Evolutionary conservation across 1,284 basidiomycete genomes (phyloP), one percentile per base, ranked within the genome.

Genomic region (Pascua guehoae): DNA sequence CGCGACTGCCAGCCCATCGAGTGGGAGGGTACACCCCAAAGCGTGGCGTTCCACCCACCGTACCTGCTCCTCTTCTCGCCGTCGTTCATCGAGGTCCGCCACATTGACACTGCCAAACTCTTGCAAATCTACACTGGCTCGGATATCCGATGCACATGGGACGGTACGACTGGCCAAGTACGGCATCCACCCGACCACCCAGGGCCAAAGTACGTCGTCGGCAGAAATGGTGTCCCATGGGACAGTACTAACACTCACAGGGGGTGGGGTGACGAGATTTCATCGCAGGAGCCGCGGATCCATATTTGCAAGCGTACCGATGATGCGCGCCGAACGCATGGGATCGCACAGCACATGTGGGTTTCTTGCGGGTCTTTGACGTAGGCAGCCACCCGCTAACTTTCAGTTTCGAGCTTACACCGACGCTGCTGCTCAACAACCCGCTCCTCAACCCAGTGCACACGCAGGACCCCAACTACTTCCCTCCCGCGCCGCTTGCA

Each of bases 21-120:
- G 73, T 98, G 94, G 92, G 94, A 98, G 77, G 92, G 92, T 12
- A 88, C 85, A 2, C 89, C 89, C 1, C 88, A 91, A 68, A 86
- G 85, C 44, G 89, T 92, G 36, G 90, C 90, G 0, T 87, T 89
- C 78, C 90, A 93, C 67, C 85, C 88, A 49, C 91, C 91, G 0
- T 94, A 93, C 67, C 82, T 98, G 51, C 82, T 97, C 16, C 86
- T 95, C 40, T 92, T 97, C 76, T 91, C 95, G 72, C 81, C 85
- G 15, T 86, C 89, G 37, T 97, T 97, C 78, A 88, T 98, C 70
- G 94, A 98, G 77, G 85, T 98, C 44, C 85, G 94, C 38, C 88
- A 96, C 70, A 84, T 88, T 65, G 80, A 88, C 63, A 90, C 87
- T 0, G 92, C 91, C 12, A 86, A 89, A 9, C 82, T 98, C 11